Conservation (phyloP, 129 eudicot species). For the Solidago caesia region DNA sequence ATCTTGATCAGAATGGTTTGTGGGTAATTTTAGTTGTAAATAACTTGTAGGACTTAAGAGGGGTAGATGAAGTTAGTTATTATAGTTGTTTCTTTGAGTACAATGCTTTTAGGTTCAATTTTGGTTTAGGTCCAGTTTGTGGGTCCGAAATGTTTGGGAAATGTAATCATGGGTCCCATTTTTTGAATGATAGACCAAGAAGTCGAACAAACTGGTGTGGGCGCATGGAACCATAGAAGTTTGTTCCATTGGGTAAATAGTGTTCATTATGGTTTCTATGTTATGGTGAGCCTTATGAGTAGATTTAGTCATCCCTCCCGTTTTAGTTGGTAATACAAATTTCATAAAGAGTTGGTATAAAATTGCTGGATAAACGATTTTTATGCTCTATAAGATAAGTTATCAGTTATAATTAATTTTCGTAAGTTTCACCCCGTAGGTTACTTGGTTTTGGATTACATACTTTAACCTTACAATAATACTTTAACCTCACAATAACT, state of each 20-base stretch:
- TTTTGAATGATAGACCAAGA: not conserved
- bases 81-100: conserved; percentile 5
- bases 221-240: not conserved
- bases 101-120: conserved; percentile 5
- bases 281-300: not conserved
- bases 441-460: not conserved
- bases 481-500: not conserved
- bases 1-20: conserved; percentile 19
- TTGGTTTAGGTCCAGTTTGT: conserved; percentile 6
- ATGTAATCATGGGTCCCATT: not conserved
- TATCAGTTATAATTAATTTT: not conserved
- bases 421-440: not conserved
- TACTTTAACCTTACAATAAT: too few species aligned
- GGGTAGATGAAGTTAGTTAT: not conserved
- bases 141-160: conserved; percentile 10
- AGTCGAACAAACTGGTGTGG: not conserved
- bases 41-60: not conserved
- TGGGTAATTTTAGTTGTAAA: not conserved
- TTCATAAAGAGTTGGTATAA: not conserved
- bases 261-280: conserved; percentile 4
- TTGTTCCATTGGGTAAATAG: not conserved
- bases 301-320: not conserved
- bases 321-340: not conserved
- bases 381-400: not conserved
- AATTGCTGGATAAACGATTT: not conserved